phyloP scores from a whole-genome alignment of 2,329 filamentous ascomycete species.

The Paecilomyces sp. region DNA sequence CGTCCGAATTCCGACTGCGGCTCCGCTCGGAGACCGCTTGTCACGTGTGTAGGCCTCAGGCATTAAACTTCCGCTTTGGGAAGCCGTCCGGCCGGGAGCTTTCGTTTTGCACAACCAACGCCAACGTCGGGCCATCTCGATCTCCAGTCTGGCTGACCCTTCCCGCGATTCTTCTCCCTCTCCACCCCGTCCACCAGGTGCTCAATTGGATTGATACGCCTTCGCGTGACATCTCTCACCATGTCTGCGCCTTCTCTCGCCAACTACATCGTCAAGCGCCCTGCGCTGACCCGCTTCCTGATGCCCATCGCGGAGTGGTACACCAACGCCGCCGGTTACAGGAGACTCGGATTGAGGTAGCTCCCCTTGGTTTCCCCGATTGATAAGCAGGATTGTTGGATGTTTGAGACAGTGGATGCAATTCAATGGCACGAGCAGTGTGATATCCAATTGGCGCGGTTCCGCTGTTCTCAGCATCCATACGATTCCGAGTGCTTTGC shows the following conservation, averaged over 20 bases:
- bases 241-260: conserved; percentile 69
- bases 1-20: not conserved
- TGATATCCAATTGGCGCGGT: not conserved
- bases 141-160: conserved; percentile 24
- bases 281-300: conserved; percentile 75
- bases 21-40: not conserved
- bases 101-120: conserved; percentile 33
- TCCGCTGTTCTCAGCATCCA: not conserved
- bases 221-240: conserved; percentile 25
- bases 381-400: not conserved
- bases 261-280: conserved; percentile 72
- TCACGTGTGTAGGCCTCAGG: not conserved
- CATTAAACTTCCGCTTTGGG: conserved; percentile 17
- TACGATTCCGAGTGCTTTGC: not conserved
- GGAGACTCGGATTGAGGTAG: conserved; percentile 86
- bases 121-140: conserved; percentile 29
- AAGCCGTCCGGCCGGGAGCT: conserved; percentile 23
- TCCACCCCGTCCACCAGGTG: conserved; percentile 19
- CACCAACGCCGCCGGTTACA: conserved; percentile 80
- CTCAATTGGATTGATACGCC: conserved; percentile 19
- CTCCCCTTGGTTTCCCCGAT: conserved; percentile 10
- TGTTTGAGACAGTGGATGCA: not conserved
- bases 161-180: conserved; percentile 17
- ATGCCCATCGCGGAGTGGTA: conserved; percentile 85
- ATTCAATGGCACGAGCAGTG: not conserved